phyloP scores from a whole-genome alignment of 441 rosid species.

The Gossypium davidsonii region DNA sequence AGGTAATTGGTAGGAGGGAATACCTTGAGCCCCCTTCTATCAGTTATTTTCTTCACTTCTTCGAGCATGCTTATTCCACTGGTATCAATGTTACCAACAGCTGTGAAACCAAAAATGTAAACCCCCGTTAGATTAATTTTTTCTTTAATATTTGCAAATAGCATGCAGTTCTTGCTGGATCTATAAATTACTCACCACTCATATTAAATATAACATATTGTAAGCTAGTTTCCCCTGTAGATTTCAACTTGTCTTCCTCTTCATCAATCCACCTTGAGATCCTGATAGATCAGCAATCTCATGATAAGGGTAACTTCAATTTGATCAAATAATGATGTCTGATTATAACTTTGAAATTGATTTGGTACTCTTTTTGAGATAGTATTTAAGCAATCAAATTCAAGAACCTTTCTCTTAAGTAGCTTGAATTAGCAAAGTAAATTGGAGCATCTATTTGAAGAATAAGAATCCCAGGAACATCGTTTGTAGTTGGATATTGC shows the following conservation, averaged over 20 bases:
- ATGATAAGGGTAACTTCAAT: not conserved
- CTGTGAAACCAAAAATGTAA: slow-evolving; percentile 28
- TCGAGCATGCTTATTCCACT: slow-evolving; percentile 95
- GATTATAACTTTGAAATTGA: not conserved
- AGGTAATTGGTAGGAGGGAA: not conserved
- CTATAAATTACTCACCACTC: slow-evolving; percentile 42
- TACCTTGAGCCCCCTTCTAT: slow-evolving; percentile 72
- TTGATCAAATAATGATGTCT: not conserved
- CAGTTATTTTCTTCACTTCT: slow-evolving; percentile 56
- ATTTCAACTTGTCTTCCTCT: slow-evolving; percentile 68
- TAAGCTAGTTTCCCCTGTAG: slow-evolving; percentile 44
- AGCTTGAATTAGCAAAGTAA: slow-evolving; percentile 81
- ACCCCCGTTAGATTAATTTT: not conserved
- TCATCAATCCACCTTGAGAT: slow-evolving; percentile 85
- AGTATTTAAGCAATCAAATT: not conserved
- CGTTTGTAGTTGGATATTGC: slow-evolving; percentile 58
- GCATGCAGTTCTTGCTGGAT: not conserved
- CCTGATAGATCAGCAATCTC: slow-evolving; percentile 27
- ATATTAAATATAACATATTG: slow-evolving; percentile 74
- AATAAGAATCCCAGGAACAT: slow-evolving; percentile 68
- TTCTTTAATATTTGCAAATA: not conserved
- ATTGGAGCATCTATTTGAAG: slow-evolving; percentile 88
- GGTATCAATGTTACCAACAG: slow-evolving; percentile 91
- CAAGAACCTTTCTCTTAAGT: slow-evolving; percentile 78
- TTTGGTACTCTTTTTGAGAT: not conserved